Conservation (phyloP, 495 filamentous ascomycete genomes). For the Lepidopterella palustris region DNA sequence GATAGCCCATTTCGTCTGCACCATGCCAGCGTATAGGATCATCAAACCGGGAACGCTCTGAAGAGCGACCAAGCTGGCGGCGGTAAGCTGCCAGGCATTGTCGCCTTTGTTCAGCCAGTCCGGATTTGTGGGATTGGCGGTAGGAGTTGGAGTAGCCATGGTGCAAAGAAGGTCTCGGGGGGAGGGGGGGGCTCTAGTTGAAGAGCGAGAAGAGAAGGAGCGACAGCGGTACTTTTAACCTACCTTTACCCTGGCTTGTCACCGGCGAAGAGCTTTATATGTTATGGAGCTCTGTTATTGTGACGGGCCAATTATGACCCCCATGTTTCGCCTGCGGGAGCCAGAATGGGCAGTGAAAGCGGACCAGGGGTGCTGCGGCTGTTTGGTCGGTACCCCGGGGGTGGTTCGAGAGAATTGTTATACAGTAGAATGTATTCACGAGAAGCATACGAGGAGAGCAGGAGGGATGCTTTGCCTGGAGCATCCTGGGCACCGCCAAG, state of each 20-base stretch:
- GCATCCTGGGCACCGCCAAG: not conserved
- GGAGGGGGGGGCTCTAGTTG: not conserved
- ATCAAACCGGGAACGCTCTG: conserved; percentile 51
- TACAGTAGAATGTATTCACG: not conserved
- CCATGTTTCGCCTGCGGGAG: not conserved
- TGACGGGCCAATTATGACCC: not conserved
- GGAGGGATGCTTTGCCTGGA: not conserved
- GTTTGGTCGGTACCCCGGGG: not conserved
- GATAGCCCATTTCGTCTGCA: conserved; percentile 54
- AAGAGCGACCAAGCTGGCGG: conserved; percentile 48
- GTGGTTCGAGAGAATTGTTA: not conserved
- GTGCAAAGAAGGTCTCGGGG: not conserved
- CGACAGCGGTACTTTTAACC: not conserved
- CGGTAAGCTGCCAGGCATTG: conserved; percentile 54
- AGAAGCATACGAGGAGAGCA: not conserved
- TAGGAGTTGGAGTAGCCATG: conserved; percentile 19
- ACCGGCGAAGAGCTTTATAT: not conserved
- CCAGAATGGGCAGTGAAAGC: not conserved
- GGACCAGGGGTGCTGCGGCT: not conserved
- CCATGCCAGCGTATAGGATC: conserved; percentile 49
- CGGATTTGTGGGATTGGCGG: conserved; percentile 18
- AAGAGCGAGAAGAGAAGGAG: not conserved
- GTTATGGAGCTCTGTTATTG: not conserved
- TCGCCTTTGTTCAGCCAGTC: conserved; percentile 48
- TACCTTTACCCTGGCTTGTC: not conserved